phyloP scores from a whole-genome alignment of 2,329 filamentous ascomycete species.

The Colletotrichum kahawae region DNA sequence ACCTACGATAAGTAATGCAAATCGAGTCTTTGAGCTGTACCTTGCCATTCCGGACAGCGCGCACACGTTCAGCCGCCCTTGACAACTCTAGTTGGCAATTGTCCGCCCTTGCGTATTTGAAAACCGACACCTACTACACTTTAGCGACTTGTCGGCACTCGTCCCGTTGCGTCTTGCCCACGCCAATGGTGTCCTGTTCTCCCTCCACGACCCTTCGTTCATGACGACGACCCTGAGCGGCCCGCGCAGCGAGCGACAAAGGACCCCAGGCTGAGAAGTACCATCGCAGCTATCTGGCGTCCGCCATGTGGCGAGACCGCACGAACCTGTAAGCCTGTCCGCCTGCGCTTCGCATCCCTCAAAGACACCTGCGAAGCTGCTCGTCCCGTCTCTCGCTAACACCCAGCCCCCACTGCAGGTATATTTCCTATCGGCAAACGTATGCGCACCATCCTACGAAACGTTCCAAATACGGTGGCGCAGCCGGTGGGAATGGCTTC shows the following conservation, averaged over 20 bases:
- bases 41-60: background rate
- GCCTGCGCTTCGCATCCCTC: slow-evolving; percentile 15
- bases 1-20: background rate
- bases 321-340: slow-evolving; percentile 82
- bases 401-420: slow-evolving; percentile 59
- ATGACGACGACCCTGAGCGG: slow-evolving; percentile 17
- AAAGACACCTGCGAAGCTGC: background rate
- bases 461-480: slow-evolving; percentile 71
- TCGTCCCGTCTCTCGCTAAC: slow-evolving; percentile 30
- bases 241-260: slow-evolving; percentile 21
- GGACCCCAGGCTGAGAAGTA: slow-evolving; percentile 18
- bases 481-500: slow-evolving; percentile 61
- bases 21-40: background rate
- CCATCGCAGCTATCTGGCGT: slow-evolving; percentile 39
- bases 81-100: background rate
- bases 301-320: slow-evolving; percentile 97
- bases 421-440: slow-evolving; percentile 98
- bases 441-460: slow-evolving; percentile 94
- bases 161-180: background rate
- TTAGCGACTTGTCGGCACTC: background rate
- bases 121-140: background rate
- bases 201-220: background rate
- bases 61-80: background rate
- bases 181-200: slow-evolving; percentile 8
- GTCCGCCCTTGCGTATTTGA: background rate